Evolutionary conservation across 2,329 filamentous ascomycete species (phyloP).

Genomic region (Aspergillus fumigatiaffinis): DNA sequence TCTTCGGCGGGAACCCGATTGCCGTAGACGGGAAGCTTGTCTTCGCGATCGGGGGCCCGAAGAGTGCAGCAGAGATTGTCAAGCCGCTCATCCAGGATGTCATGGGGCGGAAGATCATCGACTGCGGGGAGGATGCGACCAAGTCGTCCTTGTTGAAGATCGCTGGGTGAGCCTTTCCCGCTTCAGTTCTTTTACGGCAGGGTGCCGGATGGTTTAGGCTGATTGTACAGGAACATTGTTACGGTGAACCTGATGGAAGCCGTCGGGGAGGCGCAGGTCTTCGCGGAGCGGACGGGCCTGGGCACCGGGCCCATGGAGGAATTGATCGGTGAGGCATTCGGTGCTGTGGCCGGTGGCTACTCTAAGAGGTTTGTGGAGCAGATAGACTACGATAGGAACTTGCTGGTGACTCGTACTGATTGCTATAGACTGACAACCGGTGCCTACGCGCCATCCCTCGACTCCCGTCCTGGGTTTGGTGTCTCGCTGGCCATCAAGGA

Average conservation of each 20-base stretch:
- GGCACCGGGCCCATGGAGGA: conserved; percentile 40
- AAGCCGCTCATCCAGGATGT: conserved; percentile 42
- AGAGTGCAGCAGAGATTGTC: conserved; percentile 28
- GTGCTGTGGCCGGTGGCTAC: conserved; percentile 40
- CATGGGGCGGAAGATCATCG: conserved; percentile 42
- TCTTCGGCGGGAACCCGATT: conserved; percentile 44
- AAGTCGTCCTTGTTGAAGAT: conserved; percentile 45
- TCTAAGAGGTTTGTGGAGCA: conserved; percentile 32
- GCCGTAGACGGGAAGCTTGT: conserved; percentile 45
- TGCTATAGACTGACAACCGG: conserved; percentile 38
- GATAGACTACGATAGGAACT: too few relatives aligned
- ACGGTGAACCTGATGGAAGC: conserved; percentile 45
- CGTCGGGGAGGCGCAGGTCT: conserved; percentile 45
- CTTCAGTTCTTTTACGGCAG: too few relatives aligned
- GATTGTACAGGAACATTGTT: conserved; percentile 36
- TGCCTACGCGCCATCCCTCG: conserved; percentile 37
- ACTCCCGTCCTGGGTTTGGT: conserved; percentile 34
- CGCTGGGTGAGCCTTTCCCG: conserved; percentile 30
- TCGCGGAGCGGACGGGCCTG: conserved; percentile 45
- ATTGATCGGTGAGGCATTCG: conserved; percentile 43
- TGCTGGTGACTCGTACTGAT: neutral
- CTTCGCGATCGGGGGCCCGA: conserved; percentile 41
- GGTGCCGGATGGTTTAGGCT: neutral
- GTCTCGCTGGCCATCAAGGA: conserved; percentile 38
- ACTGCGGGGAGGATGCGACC: conserved; percentile 42